Base-by-base conservation (phyloP, 1,284 basidiomycete species). In the Termitomyces sp. region DNA sequence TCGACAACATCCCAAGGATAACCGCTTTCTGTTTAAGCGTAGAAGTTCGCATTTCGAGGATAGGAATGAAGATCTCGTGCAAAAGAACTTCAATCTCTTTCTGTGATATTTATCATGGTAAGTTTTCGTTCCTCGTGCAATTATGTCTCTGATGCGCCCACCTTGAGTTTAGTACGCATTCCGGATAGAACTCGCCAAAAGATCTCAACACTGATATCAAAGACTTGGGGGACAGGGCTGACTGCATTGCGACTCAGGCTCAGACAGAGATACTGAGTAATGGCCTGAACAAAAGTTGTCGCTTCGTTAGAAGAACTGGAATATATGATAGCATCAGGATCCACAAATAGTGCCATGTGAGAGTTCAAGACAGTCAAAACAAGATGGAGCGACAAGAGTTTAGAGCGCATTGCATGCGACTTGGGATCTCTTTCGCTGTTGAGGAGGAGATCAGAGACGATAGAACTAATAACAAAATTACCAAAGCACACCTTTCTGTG, bases 11-110 rank as follows among this genome's bases (percentile, higher is more conserved):
- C 41, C 83, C 86, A 49, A 98, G 79, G 54, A 98, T 89, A 49
- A 93, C 84, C 5, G 88, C 90, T 73, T 98, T 98, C 68, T 98
- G 97, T 66, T 92, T 93, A 52, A 97, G 76, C 0, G 95, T 97
- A 9, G 96, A 93, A 19, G 91, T 98, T 65, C 90, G 87, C 95
- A 99, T 98, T 74, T 99, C 97, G 50, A 99, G 77, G 51, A 99
- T 98, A 1, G 97, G 97, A 56, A 99, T 86, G 76, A 99, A 99
- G 64, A 99, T 99, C 68, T 99, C 97, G 67, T 98, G 97, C 53
- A 99, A 73, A 33, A 99, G 78, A 38, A 99, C 95, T 70, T 98
- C 97, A 60, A 99, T 98, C 73, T 99, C 98, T 90, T 98, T 98
- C 92, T 94, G 66, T 36, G 62, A 44, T 28, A 12, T 52, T 58